Percentiles rank a stretch among this genome's conserved stretches.
These are phyloP conservation scores for Fusarium sp. DNA, from an alignment of 2,329 filamentous ascomycete genomes.

Conservation along the genomic window DNA sequence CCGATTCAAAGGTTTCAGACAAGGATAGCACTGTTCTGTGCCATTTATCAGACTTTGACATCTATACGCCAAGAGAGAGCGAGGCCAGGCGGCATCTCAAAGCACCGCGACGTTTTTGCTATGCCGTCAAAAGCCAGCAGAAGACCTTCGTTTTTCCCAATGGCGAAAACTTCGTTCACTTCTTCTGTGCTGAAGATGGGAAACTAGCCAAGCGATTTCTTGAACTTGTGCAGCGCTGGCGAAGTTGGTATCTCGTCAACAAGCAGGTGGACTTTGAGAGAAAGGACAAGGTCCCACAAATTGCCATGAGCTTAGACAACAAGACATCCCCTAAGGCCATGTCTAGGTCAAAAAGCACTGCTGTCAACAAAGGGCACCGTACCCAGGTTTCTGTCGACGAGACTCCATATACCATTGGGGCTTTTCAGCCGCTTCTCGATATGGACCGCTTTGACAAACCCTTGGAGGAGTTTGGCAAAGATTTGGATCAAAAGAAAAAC, in stretches of 20 bases:
- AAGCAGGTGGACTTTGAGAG: conserved; percentile 68
- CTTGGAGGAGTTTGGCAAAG: conserved; percentile 63
- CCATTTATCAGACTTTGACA: conserved; percentile 92
- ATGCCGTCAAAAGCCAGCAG: conserved; percentile 92
- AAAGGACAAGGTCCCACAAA: conserved; percentile 39
- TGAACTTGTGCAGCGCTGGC: conserved; percentile 80
- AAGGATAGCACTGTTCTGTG: conserved; percentile 80
- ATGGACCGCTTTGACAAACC: conserved; percentile 69
- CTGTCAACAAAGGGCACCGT: conserved; percentile 49
- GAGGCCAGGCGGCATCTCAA: conserved; percentile 79
- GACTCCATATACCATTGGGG: conserved; percentile 73
- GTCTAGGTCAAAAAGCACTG: conserved; percentile 57
- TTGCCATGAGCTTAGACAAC: conserved; percentile 9
- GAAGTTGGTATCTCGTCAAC: conserved; percentile 91
- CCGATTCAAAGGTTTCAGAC: conserved; percentile 67
- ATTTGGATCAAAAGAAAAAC: conserved; percentile 48
- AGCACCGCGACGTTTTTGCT: conserved; percentile 87
- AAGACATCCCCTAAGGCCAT: conserved; percentile 27
- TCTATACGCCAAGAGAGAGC: conserved; percentile 81
- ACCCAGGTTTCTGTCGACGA: conserved; percentile 58
- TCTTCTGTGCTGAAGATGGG: conserved; percentile 85
- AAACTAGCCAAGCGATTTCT: conserved; percentile 77
- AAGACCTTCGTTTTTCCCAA: conserved; percentile 86
- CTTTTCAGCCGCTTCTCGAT: conserved; percentile 77
- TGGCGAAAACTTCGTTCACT: conserved; percentile 90